phyloP scores from a whole-genome alignment of 2,329 filamentous ascomycete genomes.

The Torrubiellomyces zombiae region DNA sequence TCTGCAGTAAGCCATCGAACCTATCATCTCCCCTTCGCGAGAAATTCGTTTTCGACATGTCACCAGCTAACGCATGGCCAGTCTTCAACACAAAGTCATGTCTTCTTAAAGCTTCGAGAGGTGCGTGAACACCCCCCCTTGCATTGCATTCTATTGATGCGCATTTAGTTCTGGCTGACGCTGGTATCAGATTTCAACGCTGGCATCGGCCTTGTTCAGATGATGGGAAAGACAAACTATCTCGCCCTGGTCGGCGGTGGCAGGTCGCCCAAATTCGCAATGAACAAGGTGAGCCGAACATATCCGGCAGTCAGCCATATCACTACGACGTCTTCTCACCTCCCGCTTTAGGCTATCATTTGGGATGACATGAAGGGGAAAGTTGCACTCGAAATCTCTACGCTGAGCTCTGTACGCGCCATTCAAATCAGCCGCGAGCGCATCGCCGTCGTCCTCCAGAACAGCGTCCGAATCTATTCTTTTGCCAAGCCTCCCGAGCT shows the following conservation, averaged over 20 bases:
- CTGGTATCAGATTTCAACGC: conserved; percentile 50
- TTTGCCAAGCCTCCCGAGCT: conserved; percentile 59
- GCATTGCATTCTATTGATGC: not conserved
- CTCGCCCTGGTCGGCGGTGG: conserved; percentile 82
- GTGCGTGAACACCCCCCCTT: conserved; percentile 10
- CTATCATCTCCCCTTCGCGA: not conserved
- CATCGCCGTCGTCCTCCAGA: conserved; percentile 66
- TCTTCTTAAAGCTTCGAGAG: conserved; percentile 42
- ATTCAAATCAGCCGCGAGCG: conserved; percentile 60
- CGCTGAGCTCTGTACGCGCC: conserved; percentile 64
- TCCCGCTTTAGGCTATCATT: conserved; percentile 46
- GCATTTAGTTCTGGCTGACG: not conserved
- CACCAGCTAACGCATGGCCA: conserved; percentile 18
- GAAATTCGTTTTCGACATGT: too few species aligned
- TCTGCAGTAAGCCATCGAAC: conserved; percentile 56
- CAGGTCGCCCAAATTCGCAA: conserved; percentile 66
- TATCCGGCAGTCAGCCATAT: not conserved
- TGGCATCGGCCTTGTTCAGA: conserved; percentile 66
- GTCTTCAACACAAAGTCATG: conserved; percentile 61
- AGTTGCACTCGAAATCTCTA: conserved; percentile 58
- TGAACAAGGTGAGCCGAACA: conserved; percentile 50
- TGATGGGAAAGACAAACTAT: conserved; percentile 78
- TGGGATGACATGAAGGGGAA: conserved; percentile 79
- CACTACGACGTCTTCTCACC: not conserved
- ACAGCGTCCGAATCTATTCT: conserved; percentile 65